phyloP scores from a whole-genome alignment of 2,329 filamentous ascomycete species.

The Aureobasidium vineae region DNA sequence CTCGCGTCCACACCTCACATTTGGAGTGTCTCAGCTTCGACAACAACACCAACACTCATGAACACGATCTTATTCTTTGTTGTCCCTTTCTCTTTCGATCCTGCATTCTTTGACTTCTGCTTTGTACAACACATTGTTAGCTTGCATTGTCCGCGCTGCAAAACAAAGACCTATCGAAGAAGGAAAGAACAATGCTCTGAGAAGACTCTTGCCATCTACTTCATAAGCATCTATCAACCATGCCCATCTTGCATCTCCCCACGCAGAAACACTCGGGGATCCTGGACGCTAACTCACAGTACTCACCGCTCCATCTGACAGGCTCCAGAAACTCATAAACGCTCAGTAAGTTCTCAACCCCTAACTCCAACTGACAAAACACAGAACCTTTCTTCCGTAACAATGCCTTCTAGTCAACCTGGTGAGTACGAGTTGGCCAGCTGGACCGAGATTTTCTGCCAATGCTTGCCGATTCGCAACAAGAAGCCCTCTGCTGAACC shows the following conservation, averaged over 20 bases:
- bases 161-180: not conserved
- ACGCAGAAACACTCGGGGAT: not conserved
- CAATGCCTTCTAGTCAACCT: not conserved
- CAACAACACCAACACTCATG: not conserved
- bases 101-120: not conserved
- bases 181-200: not conserved
- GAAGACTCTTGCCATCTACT: not conserved
- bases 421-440: not conserved
- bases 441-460: not conserved
- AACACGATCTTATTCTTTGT: not conserved
- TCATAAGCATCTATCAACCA: not conserved
- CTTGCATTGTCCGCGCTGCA: not conserved
- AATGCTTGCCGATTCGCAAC: not conserved
- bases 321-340: not conserved
- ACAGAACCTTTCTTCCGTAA: not conserved
- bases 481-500: not conserved
- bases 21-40: not conserved
- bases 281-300: not conserved
- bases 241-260: not conserved
- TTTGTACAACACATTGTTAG: constrained; percentile 6
- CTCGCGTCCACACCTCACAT: not conserved
- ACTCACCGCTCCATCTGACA: not conserved
- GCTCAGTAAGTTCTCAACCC: not conserved
- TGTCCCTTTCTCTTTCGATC: not conserved
- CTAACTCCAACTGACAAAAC: not conserved